Evolutionary conservation across 2,329 filamentous ascomycete genomes (phyloP), one percentile per base, ranked within the genome.

Genomic region (Venturia pyrina): DNA sequence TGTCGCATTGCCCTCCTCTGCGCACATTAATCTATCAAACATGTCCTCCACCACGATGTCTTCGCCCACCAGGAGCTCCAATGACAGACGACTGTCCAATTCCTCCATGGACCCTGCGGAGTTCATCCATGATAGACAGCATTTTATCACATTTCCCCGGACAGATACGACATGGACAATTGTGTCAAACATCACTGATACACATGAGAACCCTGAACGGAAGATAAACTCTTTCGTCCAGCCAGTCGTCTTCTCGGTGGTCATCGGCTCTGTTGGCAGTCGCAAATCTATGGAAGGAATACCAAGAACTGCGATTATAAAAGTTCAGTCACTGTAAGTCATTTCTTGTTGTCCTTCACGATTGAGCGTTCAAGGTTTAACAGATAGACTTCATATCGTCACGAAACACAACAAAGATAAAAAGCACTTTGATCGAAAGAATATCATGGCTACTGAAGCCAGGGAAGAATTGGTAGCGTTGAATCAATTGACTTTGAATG

Each of bases 151-250:
- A 21, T 64, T 64, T 50, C 44, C 62, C 8, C 21, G 44, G 11
- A 53, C 62, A 24, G n/a, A 50, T 19, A 48, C 62, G 5, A 53
- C 62, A 13, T 64, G 62, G 62, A 53, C 11, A 15, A 64, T 64
- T 10, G 7, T 64, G 5, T 44, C 43, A 10, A 41, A 50, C 28
- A 19, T 64, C 44, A 48, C 62, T 7, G 13, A 21, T 8, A 24
- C 24, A 6, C 62, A 5, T 8, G 46, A 48, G 11, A 19, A 17
- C 44, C 2, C 13, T 24, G 10, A 32, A n/a, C 5, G 19, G 41
- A 56, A 32, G 5, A 48, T 19, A 0, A 40, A 64, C 62, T 48
- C 41, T 4, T 64, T 53, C 24, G 6, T 48, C 13, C 41, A 53
- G 17, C 19, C 41, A 32, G 43, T 48, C 15, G 21, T 64, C 7